phyloP scores from a whole-genome alignment of 805 yeast genomes.

The Zygotorulaspora sp. region DNA sequence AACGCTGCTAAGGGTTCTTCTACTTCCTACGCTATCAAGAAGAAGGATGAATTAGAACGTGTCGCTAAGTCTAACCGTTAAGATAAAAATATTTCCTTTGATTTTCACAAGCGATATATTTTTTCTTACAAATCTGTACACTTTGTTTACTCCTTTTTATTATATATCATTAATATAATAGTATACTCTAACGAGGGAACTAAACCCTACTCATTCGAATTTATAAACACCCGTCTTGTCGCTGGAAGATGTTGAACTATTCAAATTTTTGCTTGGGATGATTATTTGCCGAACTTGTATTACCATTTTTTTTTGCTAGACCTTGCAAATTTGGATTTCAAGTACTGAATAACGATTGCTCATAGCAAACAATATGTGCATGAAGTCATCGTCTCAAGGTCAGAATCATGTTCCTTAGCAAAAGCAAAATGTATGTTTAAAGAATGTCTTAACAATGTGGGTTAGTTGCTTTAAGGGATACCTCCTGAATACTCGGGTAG shows the following conservation, averaged over 20 bases:
- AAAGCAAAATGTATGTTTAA: constrained; percentile 1
- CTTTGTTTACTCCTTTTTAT: constrained; percentile 22
- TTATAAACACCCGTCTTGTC: background rate
- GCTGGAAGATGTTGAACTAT: too few relatives aligned
- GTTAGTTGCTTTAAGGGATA: constrained; percentile 1
- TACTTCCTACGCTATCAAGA: constrained; percentile 99
- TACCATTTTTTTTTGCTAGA: too few relatives aligned
- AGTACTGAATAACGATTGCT: background rate
- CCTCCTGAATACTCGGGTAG: too few relatives aligned
- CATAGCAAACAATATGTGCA: background rate
- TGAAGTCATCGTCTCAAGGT: background rate
- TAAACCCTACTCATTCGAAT: constrained; percentile 1
- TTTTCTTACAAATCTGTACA: constrained; percentile 20
- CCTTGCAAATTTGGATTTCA: too few relatives aligned
- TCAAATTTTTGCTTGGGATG: too few relatives aligned
- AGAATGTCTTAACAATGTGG: background rate
- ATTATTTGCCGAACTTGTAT: too few relatives aligned
- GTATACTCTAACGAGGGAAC: constrained; percentile 12
- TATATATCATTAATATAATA: constrained; percentile 18
- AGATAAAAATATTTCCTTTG: constrained; percentile 25
- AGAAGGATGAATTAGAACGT: constrained; percentile 99
- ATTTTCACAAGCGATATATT: constrained; percentile 7
- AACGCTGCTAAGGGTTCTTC: constrained; percentile 99
- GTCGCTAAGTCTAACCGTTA: constrained; percentile 99
- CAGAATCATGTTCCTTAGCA: background rate